A percentile compares a stretch with the other conserved stretches of the same genome.
Conservation (phyloP, 495 filamentous ascomycete species). For the Xylaria castorea region DNA sequence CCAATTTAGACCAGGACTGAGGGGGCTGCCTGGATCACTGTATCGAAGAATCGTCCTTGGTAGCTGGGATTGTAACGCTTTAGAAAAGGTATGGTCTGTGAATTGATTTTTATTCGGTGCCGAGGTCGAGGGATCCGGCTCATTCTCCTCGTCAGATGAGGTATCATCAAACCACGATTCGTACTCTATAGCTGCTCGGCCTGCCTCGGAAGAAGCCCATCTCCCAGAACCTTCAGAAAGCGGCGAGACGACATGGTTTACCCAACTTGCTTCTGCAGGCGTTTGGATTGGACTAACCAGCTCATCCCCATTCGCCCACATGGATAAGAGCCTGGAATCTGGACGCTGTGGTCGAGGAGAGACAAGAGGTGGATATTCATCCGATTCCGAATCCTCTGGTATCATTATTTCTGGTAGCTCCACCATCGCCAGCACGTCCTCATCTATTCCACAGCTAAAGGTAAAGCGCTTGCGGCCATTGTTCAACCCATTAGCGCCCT, state of each 20-base stretch:
- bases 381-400: not conserved
- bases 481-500: no score
- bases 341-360: constrained; percentile 21
- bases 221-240: constrained; percentile 16
- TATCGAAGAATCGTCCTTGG: constrained; percentile 3
- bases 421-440: not conserved
- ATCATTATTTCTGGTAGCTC: constrained; percentile 10
- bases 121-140: not conserved
- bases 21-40: constrained; percentile 21
- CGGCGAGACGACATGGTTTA: constrained; percentile 21
- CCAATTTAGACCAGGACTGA: not conserved
- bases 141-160: constrained; percentile 16
- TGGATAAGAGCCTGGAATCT: constrained; percentile 9
- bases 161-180: constrained; percentile 25
- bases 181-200: not conserved
- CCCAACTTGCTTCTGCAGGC: constrained; percentile 7
- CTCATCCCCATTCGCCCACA: constrained; percentile 27
- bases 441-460: not conserved
- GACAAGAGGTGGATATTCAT: constrained; percentile 1
- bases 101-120: not conserved
- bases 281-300: constrained; percentile 24
- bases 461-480: not conserved
- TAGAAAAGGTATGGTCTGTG: not conserved
- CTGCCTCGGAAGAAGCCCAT: not conserved
- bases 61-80: not conserved